Base-by-base conservation (phyloP, 2,329 filamentous ascomycete species). In the Thyridium curvatum region DNA sequence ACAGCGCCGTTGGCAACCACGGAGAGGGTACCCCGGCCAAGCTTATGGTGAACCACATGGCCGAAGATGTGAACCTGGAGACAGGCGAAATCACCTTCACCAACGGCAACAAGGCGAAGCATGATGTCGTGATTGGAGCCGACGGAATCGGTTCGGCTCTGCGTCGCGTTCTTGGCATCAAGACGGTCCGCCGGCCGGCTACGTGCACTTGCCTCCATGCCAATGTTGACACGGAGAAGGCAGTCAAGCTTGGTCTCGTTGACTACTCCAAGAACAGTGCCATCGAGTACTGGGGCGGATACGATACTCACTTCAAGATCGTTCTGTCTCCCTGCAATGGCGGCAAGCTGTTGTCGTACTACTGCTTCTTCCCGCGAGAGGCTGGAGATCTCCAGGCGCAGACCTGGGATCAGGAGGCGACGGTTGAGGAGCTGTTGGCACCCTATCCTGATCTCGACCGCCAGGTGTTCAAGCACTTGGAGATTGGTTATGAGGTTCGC, bases 211-310 rank as follows among this genome's bases (percentile, higher is more conserved):
- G 81, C 49, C 62, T 83, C 0, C 81, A 84, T 53, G 69, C 75
- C 44, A 85, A 83, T 51, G 76, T 85, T 39, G 58, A 58, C 16
- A 81, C 79, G 1, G 72, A 75, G 30, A 68, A 81, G n/a, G 77
- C 75, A 1, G 68, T 77, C 21, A 64, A 65, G 41, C 62, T 75
- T 1, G 80, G 80, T 2, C 68, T 84, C 0, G 68, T 77, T 26
- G 77, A 84, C 53, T 84, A 82, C 58, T 77, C 77, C 0, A 51
- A 68, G 28, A 56, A 84, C 59, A 64, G 56, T 17, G 80, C 79
- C 0, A 63, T 86, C 0, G 77, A 86, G 55, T 85, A 83, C 63
- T 85, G 81, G 81, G 82, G 82, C 18, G 82, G 82, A 2, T 72
- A 78, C 37, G 74, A 79, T 38, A 63, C 61, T 39, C 77, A 75